These are phyloP conservation scores for Podila epigama DNA, from an alignment of 192 early-diverging fungal genomes.

Conservation along the genomic window DNA sequence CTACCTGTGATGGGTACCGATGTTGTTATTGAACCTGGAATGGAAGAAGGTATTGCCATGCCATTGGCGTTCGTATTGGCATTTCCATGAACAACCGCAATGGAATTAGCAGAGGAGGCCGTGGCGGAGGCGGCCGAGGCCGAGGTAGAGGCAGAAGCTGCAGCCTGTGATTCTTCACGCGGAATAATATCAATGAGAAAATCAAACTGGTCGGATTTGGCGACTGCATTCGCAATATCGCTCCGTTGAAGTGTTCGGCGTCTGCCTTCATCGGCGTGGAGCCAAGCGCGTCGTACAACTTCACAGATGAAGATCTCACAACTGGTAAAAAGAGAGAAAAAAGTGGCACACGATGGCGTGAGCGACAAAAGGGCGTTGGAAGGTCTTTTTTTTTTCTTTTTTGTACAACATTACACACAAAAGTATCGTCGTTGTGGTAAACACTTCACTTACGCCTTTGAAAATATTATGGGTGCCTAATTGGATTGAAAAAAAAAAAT, in stretches of 20 bases:
- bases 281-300: conserved; percentile 83
- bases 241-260: conserved; percentile 92
- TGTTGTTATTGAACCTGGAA: too few relatives aligned
- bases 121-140: conserved; percentile 15
- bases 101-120: neutral
- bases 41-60: too few relatives aligned
- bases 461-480: conserved; percentile 91
- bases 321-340: conserved; percentile 33
- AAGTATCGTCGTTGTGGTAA: neutral
- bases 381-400: neutral
- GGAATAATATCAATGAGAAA: conserved; percentile 99
- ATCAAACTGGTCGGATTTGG: conserved; percentile 92
- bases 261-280: conserved; percentile 97
- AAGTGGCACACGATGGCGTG: neutral
- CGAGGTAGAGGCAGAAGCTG: conserved; percentile 3
- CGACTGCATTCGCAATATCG: conserved; percentile 90
- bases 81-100: too few relatives aligned
- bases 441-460: conserved; percentile 68
- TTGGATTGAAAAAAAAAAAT: neutral
- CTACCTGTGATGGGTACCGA: too few relatives aligned
- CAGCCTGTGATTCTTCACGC: conserved; percentile 72
- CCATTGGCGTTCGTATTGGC: too few relatives aligned
- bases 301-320: conserved; percentile 98
- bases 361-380: neutral
- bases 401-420: neutral